These are phyloP conservation scores for Paraphoma chrysanthemicola DNA, from an alignment of 2,329 filamentous ascomycete species.

Conservation along the genomic window DNA sequence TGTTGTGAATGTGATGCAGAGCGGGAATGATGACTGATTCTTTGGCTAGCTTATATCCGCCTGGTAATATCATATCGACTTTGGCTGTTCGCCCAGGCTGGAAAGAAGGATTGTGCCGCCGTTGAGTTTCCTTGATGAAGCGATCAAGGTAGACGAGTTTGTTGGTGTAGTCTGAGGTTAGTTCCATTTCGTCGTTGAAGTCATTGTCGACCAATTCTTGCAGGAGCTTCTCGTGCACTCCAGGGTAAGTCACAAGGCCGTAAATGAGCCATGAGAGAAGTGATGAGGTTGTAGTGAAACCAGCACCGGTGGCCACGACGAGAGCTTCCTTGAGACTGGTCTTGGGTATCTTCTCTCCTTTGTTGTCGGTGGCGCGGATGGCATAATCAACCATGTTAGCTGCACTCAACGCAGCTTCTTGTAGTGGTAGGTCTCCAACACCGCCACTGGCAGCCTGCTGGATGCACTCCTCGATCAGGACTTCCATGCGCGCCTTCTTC, in stretches of 20 bases:
- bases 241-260: conserved; percentile 60
- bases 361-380: conserved; percentile 60
- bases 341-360: conserved; percentile 62
- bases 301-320: conserved; percentile 63
- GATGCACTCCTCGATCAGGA: conserved; percentile 22
- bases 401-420: conserved; percentile 48
- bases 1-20: conserved; percentile 56
- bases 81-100: conserved; percentile 63
- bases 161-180: conserved; percentile 48
- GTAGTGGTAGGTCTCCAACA: conserved; percentile 41
- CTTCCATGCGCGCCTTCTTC: conserved; percentile 22
- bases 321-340: conserved; percentile 52
- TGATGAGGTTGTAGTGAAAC: conserved; percentile 67
- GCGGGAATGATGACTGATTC: conserved; percentile 62
- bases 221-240: conserved; percentile 63
- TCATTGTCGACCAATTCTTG: conserved; percentile 61
- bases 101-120: conserved; percentile 65
- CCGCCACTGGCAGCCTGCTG: conserved; percentile 17
- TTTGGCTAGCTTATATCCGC: conserved; percentile 63
- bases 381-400: conserved; percentile 57
- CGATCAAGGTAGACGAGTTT: conserved; percentile 61
- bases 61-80: conserved; percentile 64
- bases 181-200: conserved; percentile 42
- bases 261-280: conserved; percentile 67
- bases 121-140: conserved; percentile 67